Conservation (phyloP, 2,329 filamentous ascomycete species). For the Aotearoamyces nothofagi region DNA sequence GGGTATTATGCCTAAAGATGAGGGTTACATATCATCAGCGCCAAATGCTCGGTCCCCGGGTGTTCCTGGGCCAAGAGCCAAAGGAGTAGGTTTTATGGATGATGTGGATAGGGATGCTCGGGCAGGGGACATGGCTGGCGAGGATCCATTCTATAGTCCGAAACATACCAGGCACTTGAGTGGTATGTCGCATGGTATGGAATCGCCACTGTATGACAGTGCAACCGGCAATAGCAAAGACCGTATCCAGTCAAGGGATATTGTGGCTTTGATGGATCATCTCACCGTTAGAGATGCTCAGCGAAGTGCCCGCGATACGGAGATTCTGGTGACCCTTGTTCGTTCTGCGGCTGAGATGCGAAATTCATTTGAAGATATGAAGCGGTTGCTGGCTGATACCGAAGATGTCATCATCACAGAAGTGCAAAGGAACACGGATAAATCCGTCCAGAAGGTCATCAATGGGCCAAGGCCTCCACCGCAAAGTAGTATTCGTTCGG, state of each 20-base stretch:
- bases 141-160: slow-evolving; percentile 51
- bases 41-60: slow-evolving; percentile 36
- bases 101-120: slow-evolving; percentile 30
- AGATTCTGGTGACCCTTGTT: slow-evolving; percentile 88
- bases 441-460: slow-evolving; percentile 67
- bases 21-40: slow-evolving; percentile 78
- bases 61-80: slow-evolving; percentile 26
- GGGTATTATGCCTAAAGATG: slow-evolving; percentile 52
- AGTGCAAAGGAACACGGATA: slow-evolving; percentile 77
- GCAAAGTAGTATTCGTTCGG: slow-evolving; percentile 31
- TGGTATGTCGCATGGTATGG: slow-evolving; percentile 84
- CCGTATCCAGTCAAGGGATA: slow-evolving; percentile 87
- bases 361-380: slow-evolving; percentile 90
- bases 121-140: slow-evolving; percentile 29
- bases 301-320: slow-evolving; percentile 87
- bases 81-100: slow-evolving; percentile 32
- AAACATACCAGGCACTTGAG: slow-evolving; percentile 57
- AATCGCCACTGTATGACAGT: slow-evolving; percentile 78
- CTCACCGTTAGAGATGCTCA: slow-evolving; percentile 94
- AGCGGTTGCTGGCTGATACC: slow-evolving; percentile 77
- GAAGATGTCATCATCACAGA: slow-evolving; percentile 79
- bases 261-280: slow-evolving; percentile 95
- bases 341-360: slow-evolving; percentile 94
- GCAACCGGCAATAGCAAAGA: slow-evolving; percentile 80
- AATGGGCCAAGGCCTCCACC: slow-evolving; percentile 79